Base-by-base conservation (phyloP, 257 asterid species). In the Asclepias syriaca region DNA sequence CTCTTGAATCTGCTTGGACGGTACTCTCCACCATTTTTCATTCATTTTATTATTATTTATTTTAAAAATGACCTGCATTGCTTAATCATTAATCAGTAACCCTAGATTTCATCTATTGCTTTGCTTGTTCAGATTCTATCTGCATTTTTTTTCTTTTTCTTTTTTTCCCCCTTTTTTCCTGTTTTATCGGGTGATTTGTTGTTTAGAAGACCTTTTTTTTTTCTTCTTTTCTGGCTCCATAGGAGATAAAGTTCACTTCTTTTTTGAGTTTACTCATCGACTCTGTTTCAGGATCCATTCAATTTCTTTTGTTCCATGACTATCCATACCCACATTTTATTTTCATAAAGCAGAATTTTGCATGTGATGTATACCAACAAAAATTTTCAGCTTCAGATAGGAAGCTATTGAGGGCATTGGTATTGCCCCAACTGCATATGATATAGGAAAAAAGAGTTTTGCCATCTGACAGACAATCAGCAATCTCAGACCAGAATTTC, bases 1-100 rank as follows among this genome's bases (percentile, higher is more conserved):
- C 74, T 57, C 24, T 82, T 72, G 88, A 84, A 82, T 79, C 85
- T 68, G 85, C 80, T 76, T 84, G 88, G 88, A 77, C 85, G 88
- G 88, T 84, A 71, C 68, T 65, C 68, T 15, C 12, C 37, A 27
- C 74, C 57, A 0, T n/a, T 13, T 49, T 15, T 56, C 34, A 34
- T 37, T 46, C 15, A 24, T 56, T 67, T 43, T 43, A 40, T 21
- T 59, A 24, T 16, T 34, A 66, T 40, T 54, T 54, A 18, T 18
- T 7, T 8, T 1, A 0, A 54, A 6, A 19, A 54, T 19, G 15
- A 59, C 9, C 46, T 13, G 72, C 78, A 72, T 69, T 65, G 49
- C 27, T 6, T 19, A 50, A 60, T 57, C 64, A 8, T 4, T 19
- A 43, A 60, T 57, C 63, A 11, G 34, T 72, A 18, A 43, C 59